These are phyloP conservation scores for Neohortaea acidophila DNA, from an alignment of 495 filamentous ascomycete genomes.

Conservation along the genomic window DNA sequence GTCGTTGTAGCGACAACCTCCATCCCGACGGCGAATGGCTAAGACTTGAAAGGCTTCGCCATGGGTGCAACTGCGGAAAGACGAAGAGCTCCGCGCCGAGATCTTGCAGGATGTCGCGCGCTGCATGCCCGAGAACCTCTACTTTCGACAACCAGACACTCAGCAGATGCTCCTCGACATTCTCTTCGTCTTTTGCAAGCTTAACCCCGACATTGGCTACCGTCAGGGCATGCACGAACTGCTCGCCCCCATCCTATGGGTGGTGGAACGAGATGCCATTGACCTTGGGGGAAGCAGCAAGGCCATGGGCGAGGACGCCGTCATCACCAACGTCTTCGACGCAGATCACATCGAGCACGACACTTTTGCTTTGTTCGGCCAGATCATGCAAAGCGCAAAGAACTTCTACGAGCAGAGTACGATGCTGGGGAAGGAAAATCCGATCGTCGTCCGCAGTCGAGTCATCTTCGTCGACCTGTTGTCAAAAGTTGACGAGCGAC, in stretches of 20 bases:
- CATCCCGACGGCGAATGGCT: constrained; percentile 30
- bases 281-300: constrained; percentile 21
- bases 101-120: constrained; percentile 92
- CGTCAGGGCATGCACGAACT: constrained; percentile 97
- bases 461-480: constrained; percentile 73
- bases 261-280: constrained; percentile 68
- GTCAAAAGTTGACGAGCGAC: constrained; percentile 59
- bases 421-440: constrained; percentile 41
- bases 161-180: constrained; percentile 77
- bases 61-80: constrained; percentile 68
- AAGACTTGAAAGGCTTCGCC: constrained; percentile 51
- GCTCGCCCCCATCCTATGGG: constrained; percentile 80
- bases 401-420: constrained; percentile 60
- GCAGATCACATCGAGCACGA: constrained; percentile 70
- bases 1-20: no score
- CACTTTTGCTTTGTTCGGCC: constrained; percentile 68
- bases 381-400: constrained; percentile 74
- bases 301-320: constrained; percentile 13
- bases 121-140: constrained; percentile 80
- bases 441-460: constrained; percentile 72
- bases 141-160: constrained; percentile 66
- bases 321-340: constrained; percentile 43
- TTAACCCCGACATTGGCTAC: constrained; percentile 77
- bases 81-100: constrained; percentile 70
- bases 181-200: constrained; percentile 85